Conservation (phyloP, 306 rosid species). For the Ormosia emarginata region DNA sequence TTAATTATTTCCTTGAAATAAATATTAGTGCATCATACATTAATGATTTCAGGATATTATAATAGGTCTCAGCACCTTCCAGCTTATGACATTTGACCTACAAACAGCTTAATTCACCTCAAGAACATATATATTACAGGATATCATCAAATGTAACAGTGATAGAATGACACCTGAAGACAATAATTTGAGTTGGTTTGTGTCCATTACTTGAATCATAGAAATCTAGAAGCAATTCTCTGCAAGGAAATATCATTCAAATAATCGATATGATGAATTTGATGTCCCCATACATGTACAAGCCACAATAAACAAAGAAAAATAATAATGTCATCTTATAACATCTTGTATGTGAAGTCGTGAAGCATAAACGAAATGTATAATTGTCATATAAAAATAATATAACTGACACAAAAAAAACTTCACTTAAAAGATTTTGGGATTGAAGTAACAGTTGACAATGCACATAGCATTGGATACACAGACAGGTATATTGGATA, state of each 20-base stretch:
- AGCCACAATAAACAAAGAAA: slow-evolving; percentile 8
- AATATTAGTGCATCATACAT: background rate
- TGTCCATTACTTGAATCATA: slow-evolving; percentile 55
- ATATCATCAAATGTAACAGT: background rate
- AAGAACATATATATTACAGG: background rate
- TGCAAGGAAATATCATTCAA: slow-evolving; percentile 36
- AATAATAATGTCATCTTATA: background rate
- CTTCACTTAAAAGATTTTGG: background rate
- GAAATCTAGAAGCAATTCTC: slow-evolving; percentile 90
- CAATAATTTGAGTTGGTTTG: slow-evolving; percentile 78
- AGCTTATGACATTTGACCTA: background rate
- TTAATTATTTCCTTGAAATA: background rate
- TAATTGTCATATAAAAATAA: background rate
- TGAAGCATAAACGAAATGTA: background rate
- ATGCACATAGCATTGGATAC: background rate
- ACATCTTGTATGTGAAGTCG: background rate
- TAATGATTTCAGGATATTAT: background rate
- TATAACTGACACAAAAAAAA: background rate
- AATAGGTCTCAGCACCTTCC: background rate
- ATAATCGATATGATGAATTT: slow-evolving; percentile 1
- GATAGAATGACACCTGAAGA: slow-evolving; percentile 68
- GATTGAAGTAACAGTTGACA: background rate
- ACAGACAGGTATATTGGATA: background rate
- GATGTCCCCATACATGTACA: background rate
- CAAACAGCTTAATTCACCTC: slow-evolving; percentile 6